Evolutionary conservation across 208 protist genomes (phyloP).

Genomic region (Porcisia hertigi): DNA sequence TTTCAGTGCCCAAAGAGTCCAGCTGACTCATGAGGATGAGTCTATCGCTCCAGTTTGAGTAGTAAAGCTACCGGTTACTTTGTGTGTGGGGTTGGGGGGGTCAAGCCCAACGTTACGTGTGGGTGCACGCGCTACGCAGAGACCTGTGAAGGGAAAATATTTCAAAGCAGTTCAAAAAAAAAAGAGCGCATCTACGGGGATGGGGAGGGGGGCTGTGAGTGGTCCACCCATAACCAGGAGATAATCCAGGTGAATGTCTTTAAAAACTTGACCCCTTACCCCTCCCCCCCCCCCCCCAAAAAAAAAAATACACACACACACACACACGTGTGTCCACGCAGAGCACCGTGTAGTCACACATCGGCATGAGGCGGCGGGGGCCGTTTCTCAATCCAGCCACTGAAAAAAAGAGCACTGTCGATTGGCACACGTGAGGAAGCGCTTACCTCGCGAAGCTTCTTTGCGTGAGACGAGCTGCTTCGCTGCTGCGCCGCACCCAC

Average conservation of each 20-base stretch:
- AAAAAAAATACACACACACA: neutral
- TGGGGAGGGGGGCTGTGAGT: neutral
- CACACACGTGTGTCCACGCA: neutral
- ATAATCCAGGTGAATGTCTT: constrained; percentile 2
- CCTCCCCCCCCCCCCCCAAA: neutral
- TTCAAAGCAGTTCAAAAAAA: neutral
- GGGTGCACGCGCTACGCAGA: neutral
- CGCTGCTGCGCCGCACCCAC: constrained; percentile 62
- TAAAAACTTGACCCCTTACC: neutral
- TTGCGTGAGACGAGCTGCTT: constrained; percentile 80
- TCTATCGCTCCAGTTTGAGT: neutral
- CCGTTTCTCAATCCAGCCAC: constrained; percentile 60
- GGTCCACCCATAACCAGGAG: neutral
- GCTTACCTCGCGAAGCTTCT: constrained; percentile 60
- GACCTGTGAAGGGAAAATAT: neutral
- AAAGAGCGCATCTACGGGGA: neutral
- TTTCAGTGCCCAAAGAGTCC: no score
- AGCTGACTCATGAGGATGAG: no score
- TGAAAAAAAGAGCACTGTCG: constrained; percentile 80
- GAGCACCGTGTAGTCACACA: neutral
- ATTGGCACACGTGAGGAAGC: constrained; percentile 75
- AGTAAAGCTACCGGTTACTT: neutral
- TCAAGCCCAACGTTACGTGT: neutral
- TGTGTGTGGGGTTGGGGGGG: neutral
- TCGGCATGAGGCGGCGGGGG: neutral